phyloP scores from a whole-genome alignment of 225 moss, liverwort and hornwort species.

The Physcomitrellopsis africana region DNA sequence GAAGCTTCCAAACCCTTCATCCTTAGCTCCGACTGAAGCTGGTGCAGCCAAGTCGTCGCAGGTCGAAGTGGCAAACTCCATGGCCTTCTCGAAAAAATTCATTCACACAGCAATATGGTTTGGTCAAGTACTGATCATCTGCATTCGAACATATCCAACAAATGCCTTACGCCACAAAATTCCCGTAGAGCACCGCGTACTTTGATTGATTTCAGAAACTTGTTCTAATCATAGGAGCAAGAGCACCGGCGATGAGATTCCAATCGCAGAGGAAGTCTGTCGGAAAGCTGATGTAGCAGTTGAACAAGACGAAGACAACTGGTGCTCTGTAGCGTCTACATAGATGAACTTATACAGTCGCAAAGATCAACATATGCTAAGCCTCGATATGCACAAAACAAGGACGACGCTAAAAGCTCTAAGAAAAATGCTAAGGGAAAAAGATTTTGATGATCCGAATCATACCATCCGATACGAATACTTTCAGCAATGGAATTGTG shows the following conservation, averaged over 20 bases:
- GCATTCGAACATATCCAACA: background rate
- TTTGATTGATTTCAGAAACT: conserved; percentile 14
- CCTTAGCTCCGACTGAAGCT: background rate
- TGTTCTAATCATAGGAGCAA: background rate
- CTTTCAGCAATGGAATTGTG: background rate
- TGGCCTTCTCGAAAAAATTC: conserved; percentile 51
- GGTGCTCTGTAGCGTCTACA: background rate
- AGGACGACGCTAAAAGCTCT: conserved; percentile 20
- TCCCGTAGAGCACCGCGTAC: conserved; percentile 8
- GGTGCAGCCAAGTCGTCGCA: background rate
- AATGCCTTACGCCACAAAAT: background rate
- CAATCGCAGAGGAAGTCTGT: background rate
- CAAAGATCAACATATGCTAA: background rate
- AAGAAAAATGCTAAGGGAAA: conserved; percentile 26
- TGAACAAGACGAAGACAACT: conserved; percentile 10
- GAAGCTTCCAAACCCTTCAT: conserved; percentile 26
- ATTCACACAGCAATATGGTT: conserved; percentile 30
- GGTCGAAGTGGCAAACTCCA: conserved; percentile 26
- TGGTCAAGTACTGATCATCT: background rate
- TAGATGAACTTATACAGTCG: conserved; percentile 30
- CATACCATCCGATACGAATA: conserved; percentile 32
- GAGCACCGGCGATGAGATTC: background rate
- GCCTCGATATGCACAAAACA: background rate
- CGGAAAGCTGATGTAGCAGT: background rate
- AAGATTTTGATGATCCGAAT: background rate